Evolutionary conservation across 257 asterid species (phyloP).

Genomic region (Henckelia pumila): DNA sequence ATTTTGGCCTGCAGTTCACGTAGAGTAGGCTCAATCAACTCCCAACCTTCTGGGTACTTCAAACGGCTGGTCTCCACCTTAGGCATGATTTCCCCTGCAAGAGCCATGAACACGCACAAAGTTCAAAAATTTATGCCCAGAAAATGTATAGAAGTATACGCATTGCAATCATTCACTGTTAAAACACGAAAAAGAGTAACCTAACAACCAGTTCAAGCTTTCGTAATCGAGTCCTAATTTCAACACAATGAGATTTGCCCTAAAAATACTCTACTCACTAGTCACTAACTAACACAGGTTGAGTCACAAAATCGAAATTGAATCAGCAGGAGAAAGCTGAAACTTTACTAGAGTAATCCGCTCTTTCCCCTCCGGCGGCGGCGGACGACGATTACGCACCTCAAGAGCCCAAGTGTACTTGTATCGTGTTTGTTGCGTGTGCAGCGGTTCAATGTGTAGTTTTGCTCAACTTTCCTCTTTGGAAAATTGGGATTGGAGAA

Average conservation of each 20-base stretch:
- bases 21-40: constrained; percentile 48
- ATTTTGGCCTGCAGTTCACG: constrained; percentile 22
- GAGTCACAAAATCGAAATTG: neutral
- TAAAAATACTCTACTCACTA: neutral
- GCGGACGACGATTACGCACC: neutral
- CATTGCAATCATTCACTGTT: neutral
- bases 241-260: neutral
- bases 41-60: constrained; percentile 48
- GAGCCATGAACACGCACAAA: neutral
- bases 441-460: too few relatives aligned
- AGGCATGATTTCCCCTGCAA: constrained; percentile 30
- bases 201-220: neutral
- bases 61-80: constrained; percentile 50
- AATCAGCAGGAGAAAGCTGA: neutral
- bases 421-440: too few relatives aligned
- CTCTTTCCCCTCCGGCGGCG: neutral
- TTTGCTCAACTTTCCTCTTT: too few relatives aligned
- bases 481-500: too few relatives aligned
- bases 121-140: too few relatives aligned
- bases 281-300: neutral
- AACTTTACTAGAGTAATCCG: neutral
- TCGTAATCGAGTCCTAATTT: neutral
- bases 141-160: neutral
- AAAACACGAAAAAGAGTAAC: neutral
- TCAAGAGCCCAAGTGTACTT: too few relatives aligned